Percentiles rank a stretch among this genome's conserved stretches.
phyloP scores from a whole-genome alignment of 495 filamentous ascomycete species.

The Oleoguttula mirabilis region DNA sequence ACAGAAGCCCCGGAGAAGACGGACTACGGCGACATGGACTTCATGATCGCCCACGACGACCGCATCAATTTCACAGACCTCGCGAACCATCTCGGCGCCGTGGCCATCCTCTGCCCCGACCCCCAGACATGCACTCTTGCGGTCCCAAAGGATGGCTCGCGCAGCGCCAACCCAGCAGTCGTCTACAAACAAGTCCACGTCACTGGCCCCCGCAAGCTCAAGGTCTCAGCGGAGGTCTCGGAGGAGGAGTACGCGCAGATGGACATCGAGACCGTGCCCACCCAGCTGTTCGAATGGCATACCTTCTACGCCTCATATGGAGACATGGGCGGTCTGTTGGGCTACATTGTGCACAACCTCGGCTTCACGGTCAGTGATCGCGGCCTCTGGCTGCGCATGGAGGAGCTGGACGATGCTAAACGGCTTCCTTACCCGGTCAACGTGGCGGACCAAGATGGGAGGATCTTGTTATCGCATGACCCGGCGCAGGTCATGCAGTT shows the following conservation, averaged over 20 bases:
- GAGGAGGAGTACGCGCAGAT: slow-evolving; percentile 44
- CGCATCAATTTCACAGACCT: slow-evolving; percentile 6
- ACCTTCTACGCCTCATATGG: slow-evolving; percentile 51
- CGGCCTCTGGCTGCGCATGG: slow-evolving; percentile 49
- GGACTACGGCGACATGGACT: slow-evolving; percentile 30
- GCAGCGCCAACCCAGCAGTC: background rate
- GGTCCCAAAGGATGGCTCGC: slow-evolving; percentile 12
- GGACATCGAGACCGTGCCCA: slow-evolving; percentile 44
- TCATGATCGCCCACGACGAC: slow-evolving; percentile 20
- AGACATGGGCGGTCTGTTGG: slow-evolving; percentile 55
- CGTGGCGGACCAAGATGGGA: slow-evolving; percentile 40
- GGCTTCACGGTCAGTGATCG: slow-evolving; percentile 51
- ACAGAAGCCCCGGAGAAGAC: slow-evolving; percentile 26
- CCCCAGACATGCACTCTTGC: slow-evolving; percentile 3
- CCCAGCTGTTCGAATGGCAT: slow-evolving; percentile 41
- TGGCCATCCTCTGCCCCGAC: slow-evolving; percentile 1
- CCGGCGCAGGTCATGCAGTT: slow-evolving; percentile 44
- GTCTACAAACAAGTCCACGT: slow-evolving; percentile 1
- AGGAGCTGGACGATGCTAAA: slow-evolving; percentile 33
- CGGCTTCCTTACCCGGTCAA: background rate
- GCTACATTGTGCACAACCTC: slow-evolving; percentile 44
- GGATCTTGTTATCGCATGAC: slow-evolving; percentile 44
- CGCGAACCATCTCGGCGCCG: slow-evolving; percentile 5
- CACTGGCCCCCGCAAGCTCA: background rate
- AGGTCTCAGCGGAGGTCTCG: background rate